Evolutionary conservation across 2,329 filamentous ascomycete species (phyloP).

Genomic region (Venturia asperata): DNA sequence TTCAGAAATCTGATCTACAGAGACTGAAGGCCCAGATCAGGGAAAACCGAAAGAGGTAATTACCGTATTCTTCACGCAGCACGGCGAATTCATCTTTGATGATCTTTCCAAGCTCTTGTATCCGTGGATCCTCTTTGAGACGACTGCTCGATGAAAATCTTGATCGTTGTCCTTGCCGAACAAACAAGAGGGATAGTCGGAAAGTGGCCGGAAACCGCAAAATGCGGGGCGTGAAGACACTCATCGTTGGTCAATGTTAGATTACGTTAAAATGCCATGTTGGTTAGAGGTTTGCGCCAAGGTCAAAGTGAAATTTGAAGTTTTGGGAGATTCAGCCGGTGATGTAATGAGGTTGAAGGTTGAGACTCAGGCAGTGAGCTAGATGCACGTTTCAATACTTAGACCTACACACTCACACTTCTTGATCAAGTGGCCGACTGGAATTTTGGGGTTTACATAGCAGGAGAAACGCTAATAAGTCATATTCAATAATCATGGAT

Average conservation of each 20-base stretch:
- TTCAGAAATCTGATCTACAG: neutral
- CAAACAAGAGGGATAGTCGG: neutral
- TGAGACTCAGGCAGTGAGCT: neutral
- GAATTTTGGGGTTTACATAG: neutral
- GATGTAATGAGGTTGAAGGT: slow-evolving; percentile 2
- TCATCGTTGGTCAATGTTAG: neutral
- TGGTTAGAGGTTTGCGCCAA: neutral
- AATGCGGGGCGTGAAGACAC: slow-evolving; percentile 1
- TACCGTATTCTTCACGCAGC: slow-evolving; percentile 52
- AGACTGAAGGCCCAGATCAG: neutral
- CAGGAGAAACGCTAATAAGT: neutral
- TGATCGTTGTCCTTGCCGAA: neutral
- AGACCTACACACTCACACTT: neutral
- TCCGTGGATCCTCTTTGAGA: slow-evolving; percentile 11
- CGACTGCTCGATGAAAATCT: slow-evolving; percentile 5
- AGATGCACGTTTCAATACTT: neutral
- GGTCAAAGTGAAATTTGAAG: neutral
- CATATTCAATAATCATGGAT: neutral
- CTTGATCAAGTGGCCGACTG: too few species aligned
- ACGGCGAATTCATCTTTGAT: slow-evolving; percentile 57
- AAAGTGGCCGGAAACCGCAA: neutral
- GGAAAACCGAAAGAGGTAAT: slow-evolving; percentile 6
- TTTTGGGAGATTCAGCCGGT: slow-evolving; percentile 3
- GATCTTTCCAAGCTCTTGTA: slow-evolving; percentile 24
- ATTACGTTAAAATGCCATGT: neutral